phyloP scores from a whole-genome alignment of 2,329 filamentous ascomycete species.

The Pseudogymnoascus sp. region DNA sequence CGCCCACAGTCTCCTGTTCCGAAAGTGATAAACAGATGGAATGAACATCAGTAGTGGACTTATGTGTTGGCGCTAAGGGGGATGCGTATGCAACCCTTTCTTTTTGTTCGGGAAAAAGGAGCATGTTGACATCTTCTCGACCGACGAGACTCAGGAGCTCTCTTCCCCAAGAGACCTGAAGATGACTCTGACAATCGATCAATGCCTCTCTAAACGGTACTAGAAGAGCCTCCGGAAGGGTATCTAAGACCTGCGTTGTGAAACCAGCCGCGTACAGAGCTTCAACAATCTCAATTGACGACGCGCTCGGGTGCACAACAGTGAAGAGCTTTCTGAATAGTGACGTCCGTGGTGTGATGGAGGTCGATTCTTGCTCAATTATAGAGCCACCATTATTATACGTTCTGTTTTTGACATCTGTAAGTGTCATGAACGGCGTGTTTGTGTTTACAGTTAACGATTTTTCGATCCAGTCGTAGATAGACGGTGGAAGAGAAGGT shows the following conservation, averaged over 20 bases:
- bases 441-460: slow-evolving; percentile 28
- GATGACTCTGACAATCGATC: slow-evolving; percentile 72
- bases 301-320: slow-evolving; percentile 43
- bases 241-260: slow-evolving; percentile 61
- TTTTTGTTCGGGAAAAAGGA: slow-evolving; percentile 45
- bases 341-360: slow-evolving; percentile 55
- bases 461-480: slow-evolving; percentile 47
- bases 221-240: slow-evolving; percentile 76
- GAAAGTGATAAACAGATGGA: slow-evolving; percentile 60
- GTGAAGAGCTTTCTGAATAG: slow-evolving; percentile 64
- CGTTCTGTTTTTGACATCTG: slow-evolving; percentile 32
- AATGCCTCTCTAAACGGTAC: slow-evolving; percentile 77
- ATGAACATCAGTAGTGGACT: slow-evolving; percentile 65
- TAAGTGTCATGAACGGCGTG: slow-evolving; percentile 41
- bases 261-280: slow-evolving; percentile 66
- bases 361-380: neutral
- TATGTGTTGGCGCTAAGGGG: slow-evolving; percentile 48
- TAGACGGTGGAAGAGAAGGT: slow-evolving; percentile 50
- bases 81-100: slow-evolving; percentile 30
- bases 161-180: slow-evolving; percentile 67
- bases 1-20: slow-evolving; percentile 51
- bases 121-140: slow-evolving; percentile 69
- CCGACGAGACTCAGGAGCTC: slow-evolving; percentile 68
- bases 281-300: slow-evolving; percentile 60
- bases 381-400: neutral